Evolutionary conservation across 2,329 filamentous ascomycete species (phyloP).

Genomic region (Furcasterigmium sp.): DNA sequence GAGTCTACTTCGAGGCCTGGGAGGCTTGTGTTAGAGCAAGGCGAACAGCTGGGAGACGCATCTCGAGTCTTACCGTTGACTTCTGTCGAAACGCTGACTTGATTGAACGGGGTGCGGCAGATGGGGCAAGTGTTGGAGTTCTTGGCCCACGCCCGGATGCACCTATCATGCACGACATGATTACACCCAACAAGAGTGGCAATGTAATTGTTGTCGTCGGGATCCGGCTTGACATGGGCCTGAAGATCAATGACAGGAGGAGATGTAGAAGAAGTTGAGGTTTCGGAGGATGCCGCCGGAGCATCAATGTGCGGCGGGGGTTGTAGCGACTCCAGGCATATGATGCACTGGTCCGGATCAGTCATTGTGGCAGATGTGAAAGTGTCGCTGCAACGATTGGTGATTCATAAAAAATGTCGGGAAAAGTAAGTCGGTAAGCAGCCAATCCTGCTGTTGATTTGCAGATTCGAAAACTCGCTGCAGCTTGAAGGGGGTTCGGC

Average conservation of each 20-base stretch:
- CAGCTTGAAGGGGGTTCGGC: no score
- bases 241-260: not conserved
- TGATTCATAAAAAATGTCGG: conserved; percentile 39
- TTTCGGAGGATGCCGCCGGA: conserved; percentile 8
- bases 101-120: conserved; percentile 86
- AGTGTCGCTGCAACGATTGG: conserved; percentile 27
- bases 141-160: conserved; percentile 90
- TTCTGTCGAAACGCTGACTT: conserved; percentile 76
- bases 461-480: not conserved
- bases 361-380: conserved; percentile 39
- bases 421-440: conserved; percentile 6
- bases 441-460: conserved; percentile 1
- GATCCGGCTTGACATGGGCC: not conserved
- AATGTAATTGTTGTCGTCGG: conserved; percentile 36
- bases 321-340: conserved; percentile 59
- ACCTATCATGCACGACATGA: conserved; percentile 88
- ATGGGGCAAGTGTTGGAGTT: conserved; percentile 98
- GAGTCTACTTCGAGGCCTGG: conserved; percentile 50
- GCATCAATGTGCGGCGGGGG: conserved; percentile 20
- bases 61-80: conserved; percentile 80
- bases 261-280: conserved; percentile 11
- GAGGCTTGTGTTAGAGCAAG: no score
- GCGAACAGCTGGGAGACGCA: no score
- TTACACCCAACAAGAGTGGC: conserved; percentile 70
- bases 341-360: conserved; percentile 62